A percentile compares a stretch with the other conserved stretches of the same genome.
Conservation (phyloP, 768 basidiomycete genomes). For the Mycena belliarum region DNA sequence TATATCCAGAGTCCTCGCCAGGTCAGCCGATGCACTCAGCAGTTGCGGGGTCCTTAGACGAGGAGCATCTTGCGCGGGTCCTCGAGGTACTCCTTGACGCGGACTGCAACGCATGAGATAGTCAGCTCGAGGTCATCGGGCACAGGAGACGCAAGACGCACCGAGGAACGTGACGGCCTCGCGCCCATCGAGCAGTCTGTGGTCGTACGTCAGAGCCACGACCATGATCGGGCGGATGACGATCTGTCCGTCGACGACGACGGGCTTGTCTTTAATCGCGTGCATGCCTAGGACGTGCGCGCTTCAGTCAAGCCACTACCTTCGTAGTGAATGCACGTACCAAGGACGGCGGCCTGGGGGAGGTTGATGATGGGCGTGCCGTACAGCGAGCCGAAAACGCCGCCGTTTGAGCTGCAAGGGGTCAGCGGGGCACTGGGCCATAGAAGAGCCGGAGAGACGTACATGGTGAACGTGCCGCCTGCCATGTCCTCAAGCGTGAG, state of each 20-base stretch:
- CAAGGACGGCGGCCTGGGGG: constrained; percentile 92
- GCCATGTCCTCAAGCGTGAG: constrained; percentile 98
- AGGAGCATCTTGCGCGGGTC: constrained; percentile 92
- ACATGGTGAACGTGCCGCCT: constrained; percentile 99
- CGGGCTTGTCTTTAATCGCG: constrained; percentile 86
- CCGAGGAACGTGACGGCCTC: constrained; percentile 98
- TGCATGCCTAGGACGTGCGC: constrained; percentile 73
- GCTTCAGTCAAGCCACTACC: too few species aligned
- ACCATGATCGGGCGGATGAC: constrained; percentile 98
- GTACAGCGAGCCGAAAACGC: constrained; percentile 95
- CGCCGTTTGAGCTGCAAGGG: constrained; percentile 86
- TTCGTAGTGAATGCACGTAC: constrained; percentile 35
- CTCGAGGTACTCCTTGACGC: constrained; percentile 91
- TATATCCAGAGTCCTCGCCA: not conserved
- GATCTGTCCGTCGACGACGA: constrained; percentile 92
- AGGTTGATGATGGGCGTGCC: constrained; percentile 99
- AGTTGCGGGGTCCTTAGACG: constrained; percentile 28
- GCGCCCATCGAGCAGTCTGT: constrained; percentile 91
- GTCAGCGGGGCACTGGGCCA: not conserved
- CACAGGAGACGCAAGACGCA: constrained; percentile 36
- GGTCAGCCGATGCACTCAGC: not conserved
- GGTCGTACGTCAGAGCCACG: constrained; percentile 92
- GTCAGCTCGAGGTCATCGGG: not conserved
- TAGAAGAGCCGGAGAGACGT: constrained; percentile 28
- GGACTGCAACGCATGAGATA: constrained; percentile 53